Conservation (phyloP, 257 asterid genomes). For the Scutellaria galericulata region DNA sequence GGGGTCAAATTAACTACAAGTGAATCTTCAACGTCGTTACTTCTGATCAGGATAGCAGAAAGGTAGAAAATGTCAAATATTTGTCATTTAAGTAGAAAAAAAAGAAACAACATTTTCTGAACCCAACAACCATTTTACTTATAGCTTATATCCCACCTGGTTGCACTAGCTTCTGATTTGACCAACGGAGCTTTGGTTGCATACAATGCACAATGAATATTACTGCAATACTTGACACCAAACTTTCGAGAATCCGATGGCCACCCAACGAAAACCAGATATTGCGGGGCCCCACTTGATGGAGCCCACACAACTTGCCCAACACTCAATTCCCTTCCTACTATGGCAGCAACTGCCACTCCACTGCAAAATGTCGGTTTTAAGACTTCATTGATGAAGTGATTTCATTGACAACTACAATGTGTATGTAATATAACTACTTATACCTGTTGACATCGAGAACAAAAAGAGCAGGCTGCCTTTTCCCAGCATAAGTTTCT, state of each 20-base stretch:
- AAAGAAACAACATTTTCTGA: neutral
- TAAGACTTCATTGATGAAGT: slow-evolving; percentile 16
- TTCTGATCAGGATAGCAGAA: slow-evolving; percentile 38
- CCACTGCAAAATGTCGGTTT: slow-evolving; percentile 66
- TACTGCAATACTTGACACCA: slow-evolving; percentile 79
- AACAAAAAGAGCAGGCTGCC: slow-evolving; percentile 85
- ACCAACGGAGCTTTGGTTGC: slow-evolving; percentile 65
- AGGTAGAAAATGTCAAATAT: neutral
- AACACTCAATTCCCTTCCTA: slow-evolving; percentile 65
- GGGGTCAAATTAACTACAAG: slow-evolving; percentile 52
- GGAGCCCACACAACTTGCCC: slow-evolving; percentile 98
- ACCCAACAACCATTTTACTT: slow-evolving; percentile 24
- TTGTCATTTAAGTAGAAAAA: slow-evolving; percentile 18
- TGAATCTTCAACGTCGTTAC: slow-evolving; percentile 48
- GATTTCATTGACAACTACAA: slow-evolving; percentile 1
- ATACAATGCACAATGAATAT: slow-evolving; percentile 78
- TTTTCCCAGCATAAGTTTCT: slow-evolving; percentile 83
- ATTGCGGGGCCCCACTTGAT: slow-evolving; percentile 42
- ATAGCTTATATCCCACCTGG: slow-evolving; percentile 41
- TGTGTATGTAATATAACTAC: neutral
- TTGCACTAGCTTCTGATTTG: slow-evolving; percentile 43
- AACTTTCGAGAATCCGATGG: slow-evolving; percentile 76
- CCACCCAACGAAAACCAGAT: slow-evolving; percentile 91
- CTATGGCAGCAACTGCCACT: slow-evolving; percentile 55
- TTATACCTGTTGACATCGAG: slow-evolving; percentile 58